Conservation (phyloP, 192 early-diverging fungal species). For the Coemansia javaensis region DNA sequence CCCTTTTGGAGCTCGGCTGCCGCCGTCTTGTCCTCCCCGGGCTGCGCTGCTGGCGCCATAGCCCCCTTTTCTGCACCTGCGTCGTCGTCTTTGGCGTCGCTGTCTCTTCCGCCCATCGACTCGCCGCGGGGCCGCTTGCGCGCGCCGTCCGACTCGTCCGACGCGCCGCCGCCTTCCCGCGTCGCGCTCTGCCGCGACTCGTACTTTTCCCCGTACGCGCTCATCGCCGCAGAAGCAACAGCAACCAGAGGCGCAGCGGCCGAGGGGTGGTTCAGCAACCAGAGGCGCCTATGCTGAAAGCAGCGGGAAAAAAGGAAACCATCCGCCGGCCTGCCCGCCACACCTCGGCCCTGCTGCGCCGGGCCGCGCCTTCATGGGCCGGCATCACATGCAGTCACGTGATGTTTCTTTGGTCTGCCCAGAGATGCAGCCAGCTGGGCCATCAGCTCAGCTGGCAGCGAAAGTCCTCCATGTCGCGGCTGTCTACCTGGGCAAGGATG, state of each 20-base stretch:
- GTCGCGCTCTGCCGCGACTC: slow-evolving; percentile 45
- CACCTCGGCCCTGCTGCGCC: no score
- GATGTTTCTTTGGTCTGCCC: no score
- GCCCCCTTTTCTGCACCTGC: slow-evolving; percentile 5
- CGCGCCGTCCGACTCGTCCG: not conserved
- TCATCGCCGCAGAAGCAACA: slow-evolving; percentile 7
- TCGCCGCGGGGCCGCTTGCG: slow-evolving; percentile 38
- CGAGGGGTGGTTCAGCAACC: no score
- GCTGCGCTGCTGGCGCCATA: slow-evolving; percentile 7
- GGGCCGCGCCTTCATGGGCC: no score
- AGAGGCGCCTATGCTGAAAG: no score
- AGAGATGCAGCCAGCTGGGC: no score
- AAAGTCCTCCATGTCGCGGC: slow-evolving; percentile 22
- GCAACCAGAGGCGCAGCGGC: not conserved
- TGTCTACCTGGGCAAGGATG: slow-evolving; percentile 21
- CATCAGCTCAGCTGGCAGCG: slow-evolving; percentile 24
- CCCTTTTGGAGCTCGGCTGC: slow-evolving; percentile 63
- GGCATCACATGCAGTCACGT: no score
- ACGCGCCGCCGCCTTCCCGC: slow-evolving; percentile 6
- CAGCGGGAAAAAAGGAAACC: not conserved
- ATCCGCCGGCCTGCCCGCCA: no score
- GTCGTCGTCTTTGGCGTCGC: slow-evolving; percentile 26
- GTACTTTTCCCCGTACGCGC: slow-evolving; percentile 46
- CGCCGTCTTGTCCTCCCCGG: slow-evolving; percentile 53
- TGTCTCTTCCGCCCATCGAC: slow-evolving; percentile 10